Conservation (phyloP, 345 rosid genomes). For the Hibiscus syriacus region DNA sequence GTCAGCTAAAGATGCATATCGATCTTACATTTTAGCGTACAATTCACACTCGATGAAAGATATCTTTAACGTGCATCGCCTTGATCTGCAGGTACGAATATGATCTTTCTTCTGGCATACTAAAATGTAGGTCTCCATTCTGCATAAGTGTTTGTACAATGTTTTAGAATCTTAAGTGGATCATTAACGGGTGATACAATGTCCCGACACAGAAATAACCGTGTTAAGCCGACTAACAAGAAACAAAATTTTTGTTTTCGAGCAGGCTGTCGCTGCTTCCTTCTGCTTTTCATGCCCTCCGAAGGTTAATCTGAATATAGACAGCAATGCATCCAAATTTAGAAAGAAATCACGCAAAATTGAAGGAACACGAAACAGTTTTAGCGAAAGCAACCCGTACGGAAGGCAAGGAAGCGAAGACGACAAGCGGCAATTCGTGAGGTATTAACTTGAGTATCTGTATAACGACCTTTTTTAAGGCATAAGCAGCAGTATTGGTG, state of each 20-base stretch:
- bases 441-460: conserved; percentile 31
- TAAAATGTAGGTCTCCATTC: neutral
- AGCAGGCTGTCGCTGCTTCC: conserved; percentile 84
- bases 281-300: conserved; percentile 90
- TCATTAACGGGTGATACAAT: neutral
- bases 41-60: conserved; percentile 94
- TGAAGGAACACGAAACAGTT: conserved; percentile 33
- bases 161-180: neutral
- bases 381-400: conserved; percentile 69
- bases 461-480: conserved; percentile 11
- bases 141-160: neutral
- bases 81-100: conserved; percentile 71
- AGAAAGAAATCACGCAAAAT: conserved; percentile 55
- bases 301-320: conserved; percentile 73
- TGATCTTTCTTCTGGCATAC: neutral
- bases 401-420: conserved; percentile 45
- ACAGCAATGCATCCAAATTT: conserved; percentile 78
- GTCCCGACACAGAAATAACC: neutral
- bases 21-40: conserved; percentile 84
- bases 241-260: neutral
- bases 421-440: conserved; percentile 45
- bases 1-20: conserved; percentile 88
- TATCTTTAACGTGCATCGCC: conserved; percentile 87
- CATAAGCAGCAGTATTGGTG: conserved; percentile 3
- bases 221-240: neutral